phyloP scores from a whole-genome alignment of 2,329 filamentous ascomycete species.

The Cercospora sp. region DNA sequence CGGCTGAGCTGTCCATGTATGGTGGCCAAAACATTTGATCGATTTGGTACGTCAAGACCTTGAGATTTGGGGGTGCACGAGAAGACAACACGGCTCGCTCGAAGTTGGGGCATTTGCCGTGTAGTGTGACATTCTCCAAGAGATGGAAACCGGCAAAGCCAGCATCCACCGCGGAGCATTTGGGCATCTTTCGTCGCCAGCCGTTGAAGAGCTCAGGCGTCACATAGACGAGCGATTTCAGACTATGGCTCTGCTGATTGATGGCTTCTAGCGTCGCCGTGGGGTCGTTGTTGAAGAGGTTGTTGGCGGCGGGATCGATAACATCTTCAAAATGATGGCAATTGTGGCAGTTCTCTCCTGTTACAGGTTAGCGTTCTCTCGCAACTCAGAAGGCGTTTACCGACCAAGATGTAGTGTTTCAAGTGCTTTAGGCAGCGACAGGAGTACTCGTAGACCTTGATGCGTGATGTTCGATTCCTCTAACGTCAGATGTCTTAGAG shows the following conservation, averaged over 20 bases:
- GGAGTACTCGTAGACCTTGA: constrained; percentile 23
- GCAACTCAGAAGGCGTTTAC: not conserved
- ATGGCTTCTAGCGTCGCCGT: constrained; percentile 20
- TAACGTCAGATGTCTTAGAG: constrained; percentile 25
- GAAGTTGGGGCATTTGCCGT: constrained; percentile 25
- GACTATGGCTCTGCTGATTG: constrained; percentile 25
- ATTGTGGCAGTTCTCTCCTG: constrained; percentile 29
- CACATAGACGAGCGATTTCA: constrained; percentile 24
- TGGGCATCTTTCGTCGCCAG: not conserved
- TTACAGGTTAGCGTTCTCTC: not conserved
- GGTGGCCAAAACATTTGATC: constrained; percentile 15
- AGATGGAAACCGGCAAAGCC: constrained; percentile 24
- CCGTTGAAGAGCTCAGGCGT: constrained; percentile 13
- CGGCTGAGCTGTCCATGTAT: not conserved
- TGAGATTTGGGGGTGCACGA: constrained; percentile 23
- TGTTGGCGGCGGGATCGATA: constrained; percentile 20
- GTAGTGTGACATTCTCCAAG: constrained; percentile 21
- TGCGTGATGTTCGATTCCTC: constrained; percentile 30
- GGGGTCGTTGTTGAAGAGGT: constrained; percentile 25
- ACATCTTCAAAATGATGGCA: constrained; percentile 19
- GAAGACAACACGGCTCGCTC: constrained; percentile 28
- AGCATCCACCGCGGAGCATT: constrained; percentile 16
- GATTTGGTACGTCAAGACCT: constrained; percentile 15
- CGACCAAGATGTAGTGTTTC: constrained; percentile 24
- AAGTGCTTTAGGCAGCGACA: constrained; percentile 25